Evolutionary conservation across 352 stramenopile genomes (phyloP), one percentile per base, ranked within the genome.

Genomic region (Globisporangium uncinulatum): DNA sequence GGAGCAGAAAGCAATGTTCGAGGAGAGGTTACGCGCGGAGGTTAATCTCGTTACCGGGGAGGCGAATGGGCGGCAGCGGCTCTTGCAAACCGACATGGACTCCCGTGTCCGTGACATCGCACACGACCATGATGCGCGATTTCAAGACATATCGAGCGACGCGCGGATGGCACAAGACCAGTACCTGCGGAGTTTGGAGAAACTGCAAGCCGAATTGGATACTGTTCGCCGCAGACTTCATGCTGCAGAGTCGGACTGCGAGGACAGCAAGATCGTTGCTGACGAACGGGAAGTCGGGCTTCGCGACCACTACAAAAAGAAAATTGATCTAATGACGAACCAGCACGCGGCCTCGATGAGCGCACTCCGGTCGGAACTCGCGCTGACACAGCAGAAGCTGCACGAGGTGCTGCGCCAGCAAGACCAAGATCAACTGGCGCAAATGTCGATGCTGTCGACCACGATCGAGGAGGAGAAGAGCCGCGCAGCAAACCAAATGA

Each of bases 351-450:
- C 44, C 0, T 57, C 72, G 5, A 21, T 57, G 17, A 17, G 5
- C 5, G 54, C 66, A 10, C 59, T 83, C 3, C 51, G 67, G 31
- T 17, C 48, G 1, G 67, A 89, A 42, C 66, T 89, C 13, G 63
- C 72, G 21, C 57, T 69, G 6, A 76, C 69, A 14, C 63, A 65
- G 9, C 69, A 44, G 17, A 68, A 78, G 34, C 60, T 87, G n/a
- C 32, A 59, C 8, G 81, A 91, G 59, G 68, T 76, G 19, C 57
- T 91, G 7, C 45, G 58, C 14, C 81, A 91, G 36, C 69, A 78
- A 54, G 69, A 87, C 34, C 70, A 91, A 59, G 81, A 91, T 44
- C 70, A 88, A 31, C n/a, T 86, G 6, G 74, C 74, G 0, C 79
- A 91, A 29, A 57, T 91, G 45, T 61, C 69, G 7, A 47, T 86